These are phyloP conservation scores for Rhizopogon roseolus DNA, from an alignment of 768 basidiomycete genomes.

Conservation along the genomic window DNA sequence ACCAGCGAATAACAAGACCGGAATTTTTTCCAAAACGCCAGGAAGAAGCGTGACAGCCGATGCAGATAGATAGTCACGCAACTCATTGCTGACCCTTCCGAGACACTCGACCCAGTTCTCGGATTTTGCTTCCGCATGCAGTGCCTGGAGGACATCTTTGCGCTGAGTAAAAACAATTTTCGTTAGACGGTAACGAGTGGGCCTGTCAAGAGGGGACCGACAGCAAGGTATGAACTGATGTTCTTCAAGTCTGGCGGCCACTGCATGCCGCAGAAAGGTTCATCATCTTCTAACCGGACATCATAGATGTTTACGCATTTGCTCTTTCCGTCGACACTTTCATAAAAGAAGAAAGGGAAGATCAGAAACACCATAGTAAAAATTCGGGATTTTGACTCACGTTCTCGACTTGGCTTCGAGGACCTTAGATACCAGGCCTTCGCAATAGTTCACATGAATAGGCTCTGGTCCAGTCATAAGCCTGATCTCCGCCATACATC, in stretches of 20 bases:
- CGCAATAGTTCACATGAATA: constrained; percentile 54
- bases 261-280: constrained; percentile 93
- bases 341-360: not conserved
- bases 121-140: constrained; percentile 77
- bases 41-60: constrained; percentile 80
- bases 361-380: not conserved
- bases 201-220: constrained; percentile 35
- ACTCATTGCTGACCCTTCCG: constrained; percentile 54
- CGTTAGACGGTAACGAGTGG: not conserved
- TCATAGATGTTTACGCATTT: constrained; percentile 96
- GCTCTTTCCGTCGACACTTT: constrained; percentile 59
- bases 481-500: constrained; percentile 48
- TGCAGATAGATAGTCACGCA: constrained; percentile 50
- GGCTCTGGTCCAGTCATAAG: constrained; percentile 42
- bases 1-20: constrained; percentile 88
- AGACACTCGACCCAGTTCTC: constrained; percentile 89
- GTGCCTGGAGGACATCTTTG: constrained; percentile 69
- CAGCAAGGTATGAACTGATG: constrained; percentile 75
- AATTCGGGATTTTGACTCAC: constrained; percentile 11
- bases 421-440: constrained; percentile 46
- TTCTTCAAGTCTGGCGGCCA: constrained; percentile 88
- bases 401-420: constrained; percentile 20
- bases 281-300: constrained; percentile 79
- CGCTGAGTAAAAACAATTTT: constrained; percentile 51
- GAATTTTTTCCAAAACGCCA: constrained; percentile 69